Evolutionary conservation across 2,329 filamentous ascomycete genomes (phyloP).

Genomic region (Penicillium sp.): DNA sequence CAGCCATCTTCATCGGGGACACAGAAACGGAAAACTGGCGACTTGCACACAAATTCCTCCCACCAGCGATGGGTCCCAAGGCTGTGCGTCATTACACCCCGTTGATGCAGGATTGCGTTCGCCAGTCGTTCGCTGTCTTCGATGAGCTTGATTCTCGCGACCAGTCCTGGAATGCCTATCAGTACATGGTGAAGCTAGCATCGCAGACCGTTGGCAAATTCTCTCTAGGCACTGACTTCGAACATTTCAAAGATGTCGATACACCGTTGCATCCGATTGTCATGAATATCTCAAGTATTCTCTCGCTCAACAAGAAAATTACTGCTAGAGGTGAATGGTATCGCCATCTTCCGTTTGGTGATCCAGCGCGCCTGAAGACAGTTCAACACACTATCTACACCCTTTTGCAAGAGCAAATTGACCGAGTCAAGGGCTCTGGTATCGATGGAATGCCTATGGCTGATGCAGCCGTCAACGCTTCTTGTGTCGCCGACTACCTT

Average conservation of each 20-base stretch:
- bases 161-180: constrained; percentile 50
- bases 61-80: constrained; percentile 18
- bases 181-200: constrained; percentile 52
- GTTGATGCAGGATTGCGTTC: constrained; percentile 57
- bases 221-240: constrained; percentile 45
- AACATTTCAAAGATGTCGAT: constrained; percentile 46
- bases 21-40: constrained; percentile 33
- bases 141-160: constrained; percentile 49
- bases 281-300: constrained; percentile 48
- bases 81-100: constrained; percentile 50
- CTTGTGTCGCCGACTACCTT: constrained; percentile 47
- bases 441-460: constrained; percentile 1
- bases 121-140: constrained; percentile 51
- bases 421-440: constrained; percentile 35
- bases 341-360: constrained; percentile 57
- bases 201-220: constrained; percentile 48
- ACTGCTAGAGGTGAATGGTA: constrained; percentile 59
- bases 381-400: not conserved
- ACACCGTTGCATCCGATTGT: constrained; percentile 56
- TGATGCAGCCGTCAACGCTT: not conserved
- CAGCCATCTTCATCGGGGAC: constrained; percentile 34
- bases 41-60: constrained; percentile 58
- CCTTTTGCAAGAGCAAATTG: not conserved
- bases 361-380: constrained; percentile 33
- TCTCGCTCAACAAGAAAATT: constrained; percentile 61